phyloP scores from a whole-genome alignment of 2,329 filamentous ascomycete genomes.

The Pyrenophora seminiperda region DNA sequence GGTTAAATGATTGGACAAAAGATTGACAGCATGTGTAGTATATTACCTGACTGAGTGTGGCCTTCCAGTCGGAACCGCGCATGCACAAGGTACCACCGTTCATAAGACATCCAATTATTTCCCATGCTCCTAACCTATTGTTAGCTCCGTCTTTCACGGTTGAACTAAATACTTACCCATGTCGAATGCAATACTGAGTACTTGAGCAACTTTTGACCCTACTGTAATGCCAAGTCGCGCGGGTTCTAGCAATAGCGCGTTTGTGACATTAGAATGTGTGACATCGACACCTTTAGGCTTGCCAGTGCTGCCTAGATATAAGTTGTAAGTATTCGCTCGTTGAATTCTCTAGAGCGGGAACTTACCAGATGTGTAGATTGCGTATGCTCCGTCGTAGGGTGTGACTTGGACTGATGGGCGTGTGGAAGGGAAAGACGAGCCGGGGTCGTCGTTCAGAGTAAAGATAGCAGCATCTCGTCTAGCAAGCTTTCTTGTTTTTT shows the following conservation, averaged over 20 bases:
- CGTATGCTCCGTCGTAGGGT: slow-evolving; percentile 38
- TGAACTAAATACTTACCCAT: slow-evolving; percentile 57
- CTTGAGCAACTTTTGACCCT: slow-evolving; percentile 60
- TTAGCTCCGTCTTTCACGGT: slow-evolving; percentile 5
- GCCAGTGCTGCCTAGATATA: slow-evolving; percentile 56
- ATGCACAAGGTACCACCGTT: slow-evolving; percentile 63
- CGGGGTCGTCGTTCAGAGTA: slow-evolving; percentile 18
- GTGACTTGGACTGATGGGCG: slow-evolving; percentile 25
- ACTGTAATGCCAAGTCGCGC: slow-evolving; percentile 58
- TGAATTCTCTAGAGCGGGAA: not conserved
- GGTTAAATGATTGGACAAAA: slow-evolving; percentile 7
- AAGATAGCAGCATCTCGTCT: slow-evolving; percentile 19
- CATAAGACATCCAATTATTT: slow-evolving; percentile 62
- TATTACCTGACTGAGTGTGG: slow-evolving; percentile 54
- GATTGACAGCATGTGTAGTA: not conserved
- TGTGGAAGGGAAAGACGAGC: slow-evolving; percentile 17
- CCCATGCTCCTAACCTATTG: slow-evolving; percentile 59
- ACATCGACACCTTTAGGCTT: slow-evolving; percentile 64
- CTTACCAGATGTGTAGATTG: slow-evolving; percentile 60
- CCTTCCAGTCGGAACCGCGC: slow-evolving; percentile 57
- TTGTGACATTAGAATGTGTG: slow-evolving; percentile 61
- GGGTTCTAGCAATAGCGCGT: slow-evolving; percentile 58
- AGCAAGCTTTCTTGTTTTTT: slow-evolving; percentile 28
- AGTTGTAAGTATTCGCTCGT: slow-evolving; percentile 3
- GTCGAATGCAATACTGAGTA: slow-evolving; percentile 65